Evolutionary conservation across 2,329 filamentous ascomycete species (phyloP).

Genomic region (Phyllosticta paracitricarpa): DNA sequence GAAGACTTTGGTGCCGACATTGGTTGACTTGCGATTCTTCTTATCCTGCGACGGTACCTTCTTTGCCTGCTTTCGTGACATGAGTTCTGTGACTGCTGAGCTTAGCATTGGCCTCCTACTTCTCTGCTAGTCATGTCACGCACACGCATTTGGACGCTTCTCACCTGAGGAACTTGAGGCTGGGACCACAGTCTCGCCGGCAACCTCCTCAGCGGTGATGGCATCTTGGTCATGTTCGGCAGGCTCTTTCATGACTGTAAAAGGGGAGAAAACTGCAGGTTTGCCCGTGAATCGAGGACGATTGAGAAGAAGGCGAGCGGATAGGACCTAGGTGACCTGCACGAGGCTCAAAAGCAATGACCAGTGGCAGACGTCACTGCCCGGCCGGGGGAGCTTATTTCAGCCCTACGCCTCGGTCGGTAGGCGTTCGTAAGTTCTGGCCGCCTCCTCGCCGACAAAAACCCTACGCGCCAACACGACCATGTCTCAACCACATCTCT

Average conservation of each 20-base stretch:
- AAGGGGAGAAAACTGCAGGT: background rate
- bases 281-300: background rate
- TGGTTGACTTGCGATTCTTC: constrained; percentile 7
- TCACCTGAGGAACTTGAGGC: constrained; percentile 7
- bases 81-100: constrained; percentile 37
- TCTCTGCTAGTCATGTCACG: constrained; percentile 1
- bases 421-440: background rate
- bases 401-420: constrained; percentile 4
- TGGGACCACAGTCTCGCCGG: constrained; percentile 11
- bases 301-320: too few relatives aligned
- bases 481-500: constrained; percentile 5
- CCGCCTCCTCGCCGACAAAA: background rate
- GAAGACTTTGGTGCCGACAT: constrained; percentile 26
- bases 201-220: constrained; percentile 18
- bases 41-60: background rate
- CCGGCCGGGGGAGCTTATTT: background rate
- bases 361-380: background rate
- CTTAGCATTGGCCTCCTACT: background rate
- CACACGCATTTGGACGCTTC: constrained; percentile 31
- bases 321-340: too few relatives aligned
- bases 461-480: background rate
- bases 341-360: background rate
- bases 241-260: background rate
- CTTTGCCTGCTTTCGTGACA: constrained; percentile 32
- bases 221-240: constrained; percentile 13